These are phyloP conservation scores for Durusdinium trenchii DNA, from an alignment of 73 alveolate species.

Conservation along the genomic window DNA sequence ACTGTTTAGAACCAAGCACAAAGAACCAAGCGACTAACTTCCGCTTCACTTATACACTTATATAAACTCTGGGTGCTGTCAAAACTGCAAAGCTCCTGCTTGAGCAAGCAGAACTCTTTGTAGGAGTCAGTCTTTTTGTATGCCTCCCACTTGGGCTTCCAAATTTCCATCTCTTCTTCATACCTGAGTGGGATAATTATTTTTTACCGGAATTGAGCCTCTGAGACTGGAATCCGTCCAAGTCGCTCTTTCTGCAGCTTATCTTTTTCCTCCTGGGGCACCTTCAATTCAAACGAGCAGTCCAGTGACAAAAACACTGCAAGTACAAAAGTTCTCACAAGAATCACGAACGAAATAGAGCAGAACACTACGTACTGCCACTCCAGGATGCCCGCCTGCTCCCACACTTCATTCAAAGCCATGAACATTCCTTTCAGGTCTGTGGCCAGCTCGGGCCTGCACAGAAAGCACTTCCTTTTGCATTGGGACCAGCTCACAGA, in stretches of 20 bases:
- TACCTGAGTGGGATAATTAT: background rate
- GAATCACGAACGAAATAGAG: too few species aligned
- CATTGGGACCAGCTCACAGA: background rate
- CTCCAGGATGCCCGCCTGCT: conserved; percentile 24
- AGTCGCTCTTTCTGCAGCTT: conserved; percentile 23
- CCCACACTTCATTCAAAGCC: conserved; percentile 75
- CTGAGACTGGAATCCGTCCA: too few species aligned
- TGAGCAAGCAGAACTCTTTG: conserved; percentile 56
- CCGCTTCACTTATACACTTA: too few species aligned
- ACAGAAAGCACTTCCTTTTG: background rate
- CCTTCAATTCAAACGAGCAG: conserved; percentile 10
- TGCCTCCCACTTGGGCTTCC: conserved; percentile 90
- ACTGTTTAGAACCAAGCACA: too few species aligned
- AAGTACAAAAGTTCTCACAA: background rate
- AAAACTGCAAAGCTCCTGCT: conserved; percentile 19
- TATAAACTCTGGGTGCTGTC: background rate
- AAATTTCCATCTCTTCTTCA: conserved; percentile 76
- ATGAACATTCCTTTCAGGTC: conserved; percentile 71
- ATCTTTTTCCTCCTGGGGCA: conserved; percentile 83
- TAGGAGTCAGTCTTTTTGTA: conserved; percentile 82
- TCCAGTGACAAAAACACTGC: background rate
- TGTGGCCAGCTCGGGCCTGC: conserved; percentile 64
- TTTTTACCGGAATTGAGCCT: background rate
- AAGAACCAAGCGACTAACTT: too few species aligned
- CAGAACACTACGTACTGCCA: background rate